Conservation (phyloP, 257 asterid species). For the Coffea canephora region DNA sequence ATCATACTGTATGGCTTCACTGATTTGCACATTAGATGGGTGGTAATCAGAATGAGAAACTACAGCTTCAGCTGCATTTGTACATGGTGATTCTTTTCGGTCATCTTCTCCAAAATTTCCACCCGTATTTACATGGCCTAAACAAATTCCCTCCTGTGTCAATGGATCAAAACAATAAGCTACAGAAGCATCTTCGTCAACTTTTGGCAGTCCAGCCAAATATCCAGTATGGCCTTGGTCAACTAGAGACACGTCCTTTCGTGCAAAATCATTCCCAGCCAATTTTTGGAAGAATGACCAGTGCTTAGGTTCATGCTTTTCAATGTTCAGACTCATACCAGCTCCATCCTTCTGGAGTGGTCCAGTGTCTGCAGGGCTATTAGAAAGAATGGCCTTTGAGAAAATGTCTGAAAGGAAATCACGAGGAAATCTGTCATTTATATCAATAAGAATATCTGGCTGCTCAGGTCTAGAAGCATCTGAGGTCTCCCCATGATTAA, state of each 20-base stretch:
- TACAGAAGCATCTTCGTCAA: constrained; percentile 24
- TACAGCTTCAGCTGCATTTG: too few species aligned
- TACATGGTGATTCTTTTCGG: too few species aligned
- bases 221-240: constrained; percentile 81
- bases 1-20: too few species aligned
- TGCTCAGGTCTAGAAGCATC: too few species aligned
- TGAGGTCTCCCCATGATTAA: too few species aligned
- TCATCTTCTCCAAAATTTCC: too few species aligned
- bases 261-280: constrained; percentile 53
- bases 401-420: constrained; percentile 82
- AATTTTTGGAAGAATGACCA: constrained; percentile 80
- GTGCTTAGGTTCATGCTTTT: constrained; percentile 72
- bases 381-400: constrained; percentile 42
- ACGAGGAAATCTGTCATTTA: not conserved
- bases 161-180: too few species aligned
- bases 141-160: too few species aligned
- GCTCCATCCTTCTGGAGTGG: constrained; percentile 49
- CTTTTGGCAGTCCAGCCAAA: constrained; percentile 41
- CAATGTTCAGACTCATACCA: constrained; percentile 67
- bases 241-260: constrained; percentile 80
- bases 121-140: too few species aligned
- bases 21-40: too few species aligned
- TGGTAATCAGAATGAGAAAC: too few species aligned
- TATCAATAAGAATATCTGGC: too few species aligned
- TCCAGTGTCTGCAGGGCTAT: constrained; percentile 33